Percentiles rank a stretch among this genome's conserved stretches.
phyloP scores from a whole-genome alignment of 73 alveolate species.

The Tetrahymena thermophila region DNA sequence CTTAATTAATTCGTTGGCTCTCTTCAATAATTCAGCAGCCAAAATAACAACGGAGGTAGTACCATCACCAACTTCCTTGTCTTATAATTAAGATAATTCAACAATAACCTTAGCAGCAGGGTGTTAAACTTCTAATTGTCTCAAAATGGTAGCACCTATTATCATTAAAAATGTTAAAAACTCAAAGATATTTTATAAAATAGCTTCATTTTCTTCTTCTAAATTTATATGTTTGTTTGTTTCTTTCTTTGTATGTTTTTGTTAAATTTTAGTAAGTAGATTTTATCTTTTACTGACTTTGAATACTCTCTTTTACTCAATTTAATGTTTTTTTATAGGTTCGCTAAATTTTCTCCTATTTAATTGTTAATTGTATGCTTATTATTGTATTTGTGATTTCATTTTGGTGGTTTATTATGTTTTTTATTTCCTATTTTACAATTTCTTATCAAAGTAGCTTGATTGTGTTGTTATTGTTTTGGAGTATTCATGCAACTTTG shows the following conservation, averaged over 20 bases:
- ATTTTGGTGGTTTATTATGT: neutral
- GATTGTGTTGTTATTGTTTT: neutral
- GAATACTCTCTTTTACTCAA: neutral
- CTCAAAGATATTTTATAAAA: too few relatives aligned
- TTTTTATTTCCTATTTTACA: neutral
- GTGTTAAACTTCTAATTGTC: constrained; percentile 93
- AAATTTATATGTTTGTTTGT: too few relatives aligned
- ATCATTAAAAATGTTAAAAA: neutral
- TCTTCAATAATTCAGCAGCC: constrained; percentile 95
- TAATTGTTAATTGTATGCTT: neutral
- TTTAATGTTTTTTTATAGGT: neutral
- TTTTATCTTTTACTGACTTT: neutral
- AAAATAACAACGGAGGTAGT: constrained; percentile 97
- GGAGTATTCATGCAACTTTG: neutral
- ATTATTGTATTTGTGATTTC: neutral
- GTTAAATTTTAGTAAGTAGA: neutral
- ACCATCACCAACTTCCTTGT: constrained; percentile 98
- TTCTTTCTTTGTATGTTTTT: too few relatives aligned
- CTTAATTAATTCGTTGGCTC: constrained; percentile 96
- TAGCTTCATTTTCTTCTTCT: neutral
- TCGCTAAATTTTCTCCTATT: neutral
- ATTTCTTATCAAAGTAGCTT: neutral
- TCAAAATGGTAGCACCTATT: constrained; percentile 91
- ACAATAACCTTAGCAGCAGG: constrained; percentile 99
- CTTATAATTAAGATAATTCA: constrained; percentile 94